Percentiles rank a stretch among this genome's conserved stretches.
These are phyloP conservation scores for Huiozyma naganishii DNA, from an alignment of 805 yeast species.

Conservation along the genomic window DNA sequence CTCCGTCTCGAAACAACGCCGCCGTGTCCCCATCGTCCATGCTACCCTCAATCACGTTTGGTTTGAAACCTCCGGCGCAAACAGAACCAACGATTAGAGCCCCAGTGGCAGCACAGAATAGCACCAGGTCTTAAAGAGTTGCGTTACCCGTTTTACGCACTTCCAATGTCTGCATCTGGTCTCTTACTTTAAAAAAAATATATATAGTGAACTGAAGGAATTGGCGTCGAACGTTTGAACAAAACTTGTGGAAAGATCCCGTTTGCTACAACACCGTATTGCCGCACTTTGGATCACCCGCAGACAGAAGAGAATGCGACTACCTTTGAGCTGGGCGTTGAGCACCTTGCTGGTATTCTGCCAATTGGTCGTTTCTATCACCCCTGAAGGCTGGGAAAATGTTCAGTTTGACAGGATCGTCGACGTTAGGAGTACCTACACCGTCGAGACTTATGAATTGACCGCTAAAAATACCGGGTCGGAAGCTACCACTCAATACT, in stretches of 20 bases:
- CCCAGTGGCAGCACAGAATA: too few species aligned
- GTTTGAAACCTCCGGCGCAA: too few species aligned
- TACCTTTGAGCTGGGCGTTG: not conserved
- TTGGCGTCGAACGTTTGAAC: too few species aligned
- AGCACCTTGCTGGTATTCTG: not conserved
- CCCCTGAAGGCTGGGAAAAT: constrained; percentile 37
- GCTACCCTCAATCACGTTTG: too few species aligned
- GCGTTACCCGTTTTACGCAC: too few species aligned
- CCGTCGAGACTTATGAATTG: constrained; percentile 48
- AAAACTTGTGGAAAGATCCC: not conserved
- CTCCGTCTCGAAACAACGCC: too few species aligned
- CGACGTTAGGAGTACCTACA: constrained; percentile 58
- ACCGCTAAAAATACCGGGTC: constrained; percentile 47
- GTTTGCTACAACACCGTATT: not conserved
- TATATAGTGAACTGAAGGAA: too few species aligned
- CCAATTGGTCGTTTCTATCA: constrained; percentile 1
- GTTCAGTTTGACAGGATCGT: constrained; percentile 41
- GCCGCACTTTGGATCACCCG: not conserved
- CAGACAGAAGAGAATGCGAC: not conserved
- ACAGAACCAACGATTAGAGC: too few species aligned
- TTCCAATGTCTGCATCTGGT: too few species aligned
- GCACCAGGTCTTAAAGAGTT: too few species aligned
- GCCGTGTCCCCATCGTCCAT: too few species aligned
- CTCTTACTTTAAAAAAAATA: too few species aligned
- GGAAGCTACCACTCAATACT: constrained; percentile 45